Evolutionary conservation across 768 basidiomycete genomes (phyloP), one percentile per base, ranked within the genome.

Genomic region (Tubosaeta brunneosetosa): DNA sequence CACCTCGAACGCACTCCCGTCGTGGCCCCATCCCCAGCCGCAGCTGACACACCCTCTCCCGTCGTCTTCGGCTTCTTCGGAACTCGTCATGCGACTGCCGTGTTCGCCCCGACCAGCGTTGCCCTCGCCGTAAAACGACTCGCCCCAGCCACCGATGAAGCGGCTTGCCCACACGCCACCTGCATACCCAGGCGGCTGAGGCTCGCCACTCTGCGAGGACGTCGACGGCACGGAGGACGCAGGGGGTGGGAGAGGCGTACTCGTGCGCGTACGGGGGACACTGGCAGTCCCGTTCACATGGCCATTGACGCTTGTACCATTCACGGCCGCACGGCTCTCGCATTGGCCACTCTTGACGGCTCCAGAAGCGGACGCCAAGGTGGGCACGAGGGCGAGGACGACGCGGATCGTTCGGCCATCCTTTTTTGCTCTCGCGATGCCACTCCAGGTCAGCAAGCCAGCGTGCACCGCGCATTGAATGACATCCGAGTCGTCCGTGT

Each of bases 401-500:
- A 77, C 60, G 16, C 71, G 61, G 52, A 78, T 60, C 45, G 79
- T 76, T 48, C 64, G 61, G 26, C 70, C 70, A 51, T 70, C 67
- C 50, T 62, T 56, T 52, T 68, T 66, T 51, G 77, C 78, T 26
- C 65, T 62, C 33, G 65, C 48, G 36, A 75, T 64, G n/a, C 61
- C 67, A 48, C 69, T 73, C 77, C 77, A 79, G 14, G 70, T 68
- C 32, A 77, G 62, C 44, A 72, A 63, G 7, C 87, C 87, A 0
- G 85, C 75, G 58, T 89, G 87, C 43, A 89, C 67, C 2, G 84
- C 85, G 50, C 84, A 85, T 37, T 84, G 62, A 61, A 86, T 81
- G 47, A 88, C 61, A 59, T 88, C 84, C 9, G 85, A 87, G 67
- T 89, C 87, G 67, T 89, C 86, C 0, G 87, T 89, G 69, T 89